Evolutionary conservation across 1,284 basidiomycete genomes (phyloP), one percentile per base, ranked within the genome.

Genomic region (Ganoderma resinaceum): DNA sequence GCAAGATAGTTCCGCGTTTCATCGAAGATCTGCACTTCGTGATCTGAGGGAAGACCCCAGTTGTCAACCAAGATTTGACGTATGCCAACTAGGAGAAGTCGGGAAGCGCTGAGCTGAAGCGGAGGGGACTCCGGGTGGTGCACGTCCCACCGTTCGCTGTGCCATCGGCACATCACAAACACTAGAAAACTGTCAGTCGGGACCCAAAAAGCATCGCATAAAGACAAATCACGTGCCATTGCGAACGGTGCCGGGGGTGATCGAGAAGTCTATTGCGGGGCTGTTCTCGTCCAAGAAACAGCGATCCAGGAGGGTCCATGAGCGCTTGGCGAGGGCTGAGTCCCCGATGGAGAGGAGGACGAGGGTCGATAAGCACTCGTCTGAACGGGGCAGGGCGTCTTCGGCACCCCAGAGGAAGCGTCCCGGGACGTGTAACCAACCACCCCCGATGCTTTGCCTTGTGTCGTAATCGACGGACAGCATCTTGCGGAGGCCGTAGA

Each of bases 401-500:
- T 55, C 52, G 3, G 52, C 52, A 14, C 52, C 52, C 52, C 52
- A 55, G 52, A 55, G 31, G 52, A 55, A 55, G 29, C 52, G 52
- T 33, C 52, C 52, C 14, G 26, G 29, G 29, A 55, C 26, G 6
- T 33, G 26, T 16, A 33, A 29, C 52, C 52, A 55, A 31, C 33
- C 52, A 6, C 3, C 26, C 8, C 52, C 52, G 16, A 55, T 55
- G 52, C 52, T 29, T 29, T 55, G 16, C 52, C 52, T 33, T 20
- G 52, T 55, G 5, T 55, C 29, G 18, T 29, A 55, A 31, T 55
- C 52, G 29, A 55, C 29, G 18, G 52, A 31, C 29, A 55, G 29
- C 52, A 55, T 55, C 29, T 33, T 55, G 16, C 52, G 52, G 7
- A 55, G 52, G 18, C 12, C 52, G 16, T 33, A 55, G 14, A 9